Conservation (phyloP, 2,329 filamentous ascomycete species). For the Xylaria sp. region DNA sequence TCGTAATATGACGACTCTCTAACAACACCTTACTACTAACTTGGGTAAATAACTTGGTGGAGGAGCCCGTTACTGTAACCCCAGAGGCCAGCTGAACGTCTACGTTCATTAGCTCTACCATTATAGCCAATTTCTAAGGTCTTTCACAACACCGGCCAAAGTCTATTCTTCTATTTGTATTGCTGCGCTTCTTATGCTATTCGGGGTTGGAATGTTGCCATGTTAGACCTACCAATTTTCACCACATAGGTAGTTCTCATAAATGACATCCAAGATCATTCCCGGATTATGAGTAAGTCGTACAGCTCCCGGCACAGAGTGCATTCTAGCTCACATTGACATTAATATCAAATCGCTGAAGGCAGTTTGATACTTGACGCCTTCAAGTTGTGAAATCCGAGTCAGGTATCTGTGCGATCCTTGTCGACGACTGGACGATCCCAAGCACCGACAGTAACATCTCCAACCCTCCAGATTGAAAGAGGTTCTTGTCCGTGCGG, state of each 20-base stretch:
- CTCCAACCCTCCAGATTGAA: slow-evolving; percentile 22
- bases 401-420: background rate
- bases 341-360: background rate
- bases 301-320: background rate
- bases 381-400: background rate
- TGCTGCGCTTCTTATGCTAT: background rate
- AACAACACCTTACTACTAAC: no score
- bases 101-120: background rate
- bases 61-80: background rate
- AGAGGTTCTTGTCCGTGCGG: slow-evolving; percentile 1
- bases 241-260: background rate
- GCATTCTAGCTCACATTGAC: background rate
- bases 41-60: background rate
- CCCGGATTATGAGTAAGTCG: background rate
- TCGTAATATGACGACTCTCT: background rate
- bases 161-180: background rate
- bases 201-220: background rate
- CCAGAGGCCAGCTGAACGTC: background rate
- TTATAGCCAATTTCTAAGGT: background rate
- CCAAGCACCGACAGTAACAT: slow-evolving; percentile 11
- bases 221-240: background rate
- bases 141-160: background rate
- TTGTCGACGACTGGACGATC: background rate
- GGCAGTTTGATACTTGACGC: background rate
- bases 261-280: background rate